Base-by-base conservation (phyloP, 2,329 filamentous ascomycete species). In the Cladosporium sp. region DNA sequence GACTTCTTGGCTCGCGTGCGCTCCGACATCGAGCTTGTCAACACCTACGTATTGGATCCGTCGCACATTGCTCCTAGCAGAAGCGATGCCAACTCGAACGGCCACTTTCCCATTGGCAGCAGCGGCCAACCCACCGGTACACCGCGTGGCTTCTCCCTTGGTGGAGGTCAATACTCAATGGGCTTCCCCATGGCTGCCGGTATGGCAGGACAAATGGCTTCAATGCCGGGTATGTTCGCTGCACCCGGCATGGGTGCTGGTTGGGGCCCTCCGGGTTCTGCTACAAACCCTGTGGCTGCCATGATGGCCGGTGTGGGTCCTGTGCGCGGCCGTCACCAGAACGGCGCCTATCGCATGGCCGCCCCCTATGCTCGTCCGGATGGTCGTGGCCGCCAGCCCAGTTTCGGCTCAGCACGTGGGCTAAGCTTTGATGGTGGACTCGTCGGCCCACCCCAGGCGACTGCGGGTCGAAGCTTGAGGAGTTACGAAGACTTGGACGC, bases 401-500 rank as follows among this genome's bases (percentile, higher is more conserved):
- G 55, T 28, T 58, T 61, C 19, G n/a, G 55, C 22, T 45, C 54
- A 60, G 40, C 63, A 60, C 36, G 60, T 3, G 52, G 40, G 12
- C 9, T 19, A 0, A 39, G 49, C 36, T 28, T 45, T 49, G 20
- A 64, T 62, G 57, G 64, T 56, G 78, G 78, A 36, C 86, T 88
- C 2, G 88, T 92, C 61, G 92, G 92, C 0, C 93, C 94, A 19
- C 84, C 90, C 19, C 92, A 97, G 75, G 93, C 94, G 11, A 92
- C 96, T 0, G 90, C 95, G 66, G 94, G 94, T 5, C 85, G 94
- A 59, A 96, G 90, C 61, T 78, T 99, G 64, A 96, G 96, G 82
- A 97, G 91, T 73, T 99, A 99, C 72, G 95, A 99, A 74, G 94
- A 99, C 72, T 80, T 99, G 22, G 94, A 99, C 76, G 93, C 95